Evolutionary conservation across 164 flowering plant species (phyloP).

Genomic region (Nymphaea thermarum): DNA sequence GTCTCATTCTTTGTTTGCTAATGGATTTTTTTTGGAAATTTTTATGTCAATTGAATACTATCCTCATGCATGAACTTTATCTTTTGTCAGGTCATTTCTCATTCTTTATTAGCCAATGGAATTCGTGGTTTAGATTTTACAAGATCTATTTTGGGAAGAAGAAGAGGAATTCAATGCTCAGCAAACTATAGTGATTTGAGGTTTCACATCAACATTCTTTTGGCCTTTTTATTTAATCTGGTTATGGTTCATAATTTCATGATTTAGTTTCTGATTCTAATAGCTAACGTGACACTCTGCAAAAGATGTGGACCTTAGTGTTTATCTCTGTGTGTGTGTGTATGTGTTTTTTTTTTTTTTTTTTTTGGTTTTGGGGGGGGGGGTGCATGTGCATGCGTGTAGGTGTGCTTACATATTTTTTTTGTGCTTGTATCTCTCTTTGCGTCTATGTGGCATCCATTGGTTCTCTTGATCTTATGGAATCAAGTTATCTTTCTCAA

Average conservation of each 20-base stretch:
- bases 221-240: neutral
- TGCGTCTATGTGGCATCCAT: too few relatives aligned
- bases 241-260: neutral
- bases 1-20: too few relatives aligned
- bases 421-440: too few relatives aligned
- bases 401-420: too few relatives aligned
- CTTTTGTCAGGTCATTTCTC: neutral
- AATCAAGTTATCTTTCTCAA: neutral
- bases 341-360: too few relatives aligned
- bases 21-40: neutral
- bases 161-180: neutral
- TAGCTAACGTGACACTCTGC: too few relatives aligned
- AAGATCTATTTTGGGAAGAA: neutral
- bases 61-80: too few relatives aligned
- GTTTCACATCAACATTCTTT: neutral
- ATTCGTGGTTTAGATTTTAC: neutral
- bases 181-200: neutral
- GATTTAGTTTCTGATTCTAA: too few relatives aligned
- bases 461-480: neutral
- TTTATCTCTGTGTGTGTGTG: too few relatives aligned
- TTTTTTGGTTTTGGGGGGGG: too few relatives aligned
- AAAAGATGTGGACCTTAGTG: too few relatives aligned
- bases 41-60: neutral
- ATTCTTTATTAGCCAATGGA: neutral
- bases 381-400: too few relatives aligned